These are phyloP conservation scores for Fusarium caatingaense DNA, from an alignment of 2,329 filamentous ascomycete species.

Conservation along the genomic window DNA sequence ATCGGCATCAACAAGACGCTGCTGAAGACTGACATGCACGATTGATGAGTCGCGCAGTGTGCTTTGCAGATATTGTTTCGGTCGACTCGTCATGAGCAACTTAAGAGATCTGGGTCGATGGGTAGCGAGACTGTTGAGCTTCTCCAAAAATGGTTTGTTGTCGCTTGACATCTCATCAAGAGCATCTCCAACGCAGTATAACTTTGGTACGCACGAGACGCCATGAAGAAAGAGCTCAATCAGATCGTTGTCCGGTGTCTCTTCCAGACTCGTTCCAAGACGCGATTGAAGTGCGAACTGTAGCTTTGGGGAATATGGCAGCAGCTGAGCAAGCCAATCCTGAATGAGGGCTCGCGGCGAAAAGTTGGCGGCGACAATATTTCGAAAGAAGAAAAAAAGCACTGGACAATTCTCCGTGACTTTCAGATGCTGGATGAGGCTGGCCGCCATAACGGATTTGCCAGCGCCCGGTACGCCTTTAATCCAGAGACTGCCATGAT, in stretches of 20 bases:
- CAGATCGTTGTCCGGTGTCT: slow-evolving; percentile 39
- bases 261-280: slow-evolving; percentile 19
- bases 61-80: slow-evolving; percentile 36
- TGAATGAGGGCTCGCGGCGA: slow-evolving; percentile 38
- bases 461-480: slow-evolving; percentile 45
- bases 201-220: slow-evolving; percentile 19
- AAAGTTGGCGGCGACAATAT: slow-evolving; percentile 41
- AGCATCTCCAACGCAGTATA: slow-evolving; percentile 41
- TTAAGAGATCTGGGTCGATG: slow-evolving; percentile 34
- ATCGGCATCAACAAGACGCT: slow-evolving; percentile 36
- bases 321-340: slow-evolving; percentile 42
- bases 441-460: slow-evolving; percentile 44
- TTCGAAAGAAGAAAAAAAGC: slow-evolving; percentile 43
- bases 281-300: slow-evolving; percentile 36
- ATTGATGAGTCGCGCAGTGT: slow-evolving; percentile 37
- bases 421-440: slow-evolving; percentile 38
- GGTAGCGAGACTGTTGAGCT: slow-evolving; percentile 35
- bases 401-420: slow-evolving; percentile 33
- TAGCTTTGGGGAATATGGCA: slow-evolving; percentile 34
- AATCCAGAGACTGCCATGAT: slow-evolving; percentile 44
- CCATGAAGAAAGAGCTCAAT: slow-evolving; percentile 38
- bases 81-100: slow-evolving; percentile 40
- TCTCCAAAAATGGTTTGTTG: slow-evolving; percentile 30
- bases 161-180: slow-evolving; percentile 42
- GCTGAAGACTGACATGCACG: slow-evolving; percentile 39